Base-by-base conservation (phyloP, 2,329 filamentous ascomycete species). In the Alternaria gansuensis region DNA sequence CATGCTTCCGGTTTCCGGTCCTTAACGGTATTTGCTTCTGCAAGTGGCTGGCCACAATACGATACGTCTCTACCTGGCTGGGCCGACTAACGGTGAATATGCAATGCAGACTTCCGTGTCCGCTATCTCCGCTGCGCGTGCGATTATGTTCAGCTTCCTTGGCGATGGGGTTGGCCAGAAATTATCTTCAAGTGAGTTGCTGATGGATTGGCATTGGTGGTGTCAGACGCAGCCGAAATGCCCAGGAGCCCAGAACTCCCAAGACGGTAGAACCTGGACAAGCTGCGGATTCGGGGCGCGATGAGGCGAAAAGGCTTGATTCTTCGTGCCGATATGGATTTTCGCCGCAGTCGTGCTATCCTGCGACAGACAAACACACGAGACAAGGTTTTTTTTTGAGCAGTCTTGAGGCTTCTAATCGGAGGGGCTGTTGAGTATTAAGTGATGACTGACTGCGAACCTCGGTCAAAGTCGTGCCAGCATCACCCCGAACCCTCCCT, bases 211-310 rank as follows among this genome's bases (percentile, higher is more conserved):
- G 33, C 51, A 49, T 48, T 41, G 41, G 34, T 51, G 28, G 56
- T 52, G 43, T 39, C 37, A 40, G 40, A 33, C 34, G 52, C 23
- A 60, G 53, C 51, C 53, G 53, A 57, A 58, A 54, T 49, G 55
- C 55, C 55, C 55, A 58, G 55, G 31, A 50, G 57, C 57, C 46
- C 39, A 54, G 52, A 57, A 53, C 23, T 46, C 58, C 58, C 58
- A 61, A 61, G 61, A 58, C 60, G 51, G 58, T 28, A 59, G 48
- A 54, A 61, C 41, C 17, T 54, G 39, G 23, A 48, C 50, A 53
- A 48, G 26, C 40, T 23, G 49, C 45, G 51, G 54, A 55, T 55
- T 43, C 21, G 31, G 34, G 51, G 51, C 37, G 39, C 13, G 28
- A 43, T 34, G 26, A 52, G 41, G 33, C 44, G 43, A 54, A 55